A percentile compares a stretch with the other conserved stretches of the same genome.
Conservation (phyloP, 108 stramenopile species). For the Pseudonitzschia multiseries region DNA sequence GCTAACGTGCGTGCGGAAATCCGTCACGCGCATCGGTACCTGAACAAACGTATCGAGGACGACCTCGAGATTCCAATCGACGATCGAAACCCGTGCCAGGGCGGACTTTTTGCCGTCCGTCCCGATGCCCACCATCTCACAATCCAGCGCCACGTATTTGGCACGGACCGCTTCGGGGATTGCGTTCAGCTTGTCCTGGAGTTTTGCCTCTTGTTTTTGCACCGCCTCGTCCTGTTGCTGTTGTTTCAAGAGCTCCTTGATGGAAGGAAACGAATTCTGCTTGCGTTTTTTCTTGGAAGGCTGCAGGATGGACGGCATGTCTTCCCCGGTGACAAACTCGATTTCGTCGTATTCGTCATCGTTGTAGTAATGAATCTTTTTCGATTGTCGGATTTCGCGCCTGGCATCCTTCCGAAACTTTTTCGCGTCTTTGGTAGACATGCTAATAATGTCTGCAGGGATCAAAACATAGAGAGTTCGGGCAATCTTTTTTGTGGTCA, state of each 20-base stretch:
- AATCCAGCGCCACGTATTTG: conserved; percentile 89
- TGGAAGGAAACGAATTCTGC: conserved; percentile 58
- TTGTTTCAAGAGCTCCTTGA: conserved; percentile 72
- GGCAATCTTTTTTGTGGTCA: conserved; percentile 19
- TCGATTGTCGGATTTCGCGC: conserved; percentile 31
- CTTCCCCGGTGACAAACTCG: conserved; percentile 46
- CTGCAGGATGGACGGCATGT: conserved; percentile 10
- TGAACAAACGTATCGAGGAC: conserved; percentile 85
- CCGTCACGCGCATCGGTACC: conserved; percentile 89
- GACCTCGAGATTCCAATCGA: conserved; percentile 74
- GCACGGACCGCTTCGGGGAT: conserved; percentile 43
- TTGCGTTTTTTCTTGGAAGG: conserved; percentile 27
- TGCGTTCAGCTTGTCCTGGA: conserved; percentile 36
- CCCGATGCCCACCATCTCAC: conserved; percentile 99
- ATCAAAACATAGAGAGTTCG: conserved; percentile 42
- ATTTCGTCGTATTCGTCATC: conserved; percentile 56
- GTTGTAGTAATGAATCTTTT: conserved; percentile 26
- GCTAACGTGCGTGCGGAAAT: conserved; percentile 88
- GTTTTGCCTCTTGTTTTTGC: conserved; percentile 43
- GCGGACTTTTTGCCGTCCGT: conserved; percentile 74
- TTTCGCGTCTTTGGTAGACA: conserved; percentile 62
- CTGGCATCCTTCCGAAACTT: conserved; percentile 86
- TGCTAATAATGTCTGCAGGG: conserved; percentile 52
- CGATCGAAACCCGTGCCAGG: conserved; percentile 86
- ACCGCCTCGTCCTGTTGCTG: conserved; percentile 46